phyloP scores from a whole-genome alignment of 768 basidiomycete species.

The Trametes punicea region DNA sequence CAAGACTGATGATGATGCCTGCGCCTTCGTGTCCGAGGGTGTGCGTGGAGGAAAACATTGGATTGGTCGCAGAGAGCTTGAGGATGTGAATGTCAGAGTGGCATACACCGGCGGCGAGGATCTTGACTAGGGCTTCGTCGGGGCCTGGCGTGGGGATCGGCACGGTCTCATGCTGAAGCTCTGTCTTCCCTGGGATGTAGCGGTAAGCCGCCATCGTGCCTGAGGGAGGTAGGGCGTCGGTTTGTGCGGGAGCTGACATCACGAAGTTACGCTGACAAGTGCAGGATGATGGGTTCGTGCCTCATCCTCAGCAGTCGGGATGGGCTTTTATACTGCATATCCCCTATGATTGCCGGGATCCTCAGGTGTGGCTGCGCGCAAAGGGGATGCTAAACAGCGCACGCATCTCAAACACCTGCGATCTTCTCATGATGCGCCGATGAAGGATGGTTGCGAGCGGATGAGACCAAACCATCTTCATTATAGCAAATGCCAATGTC shows the following conservation, averaged over 20 bases:
- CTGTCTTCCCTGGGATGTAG: constrained; percentile 12
- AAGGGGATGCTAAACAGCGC: too few species aligned
- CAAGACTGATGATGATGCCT: constrained; percentile 18
- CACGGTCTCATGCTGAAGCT: constrained; percentile 7
- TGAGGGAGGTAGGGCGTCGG: not conserved
- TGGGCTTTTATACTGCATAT: too few species aligned
- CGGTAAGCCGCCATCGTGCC: constrained; percentile 22
- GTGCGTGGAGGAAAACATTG: constrained; percentile 1
- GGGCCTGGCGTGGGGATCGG: constrained; percentile 18
- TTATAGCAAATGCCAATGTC: too few species aligned
- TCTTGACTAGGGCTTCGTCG: constrained; percentile 20
- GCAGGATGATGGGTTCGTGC: not conserved
- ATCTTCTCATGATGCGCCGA: too few species aligned
- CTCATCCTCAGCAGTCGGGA: too few species aligned
- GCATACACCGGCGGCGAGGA: constrained; percentile 25
- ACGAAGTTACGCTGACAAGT: not conserved
- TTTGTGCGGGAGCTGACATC: not conserved
- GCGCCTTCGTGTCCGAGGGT: constrained; percentile 25
- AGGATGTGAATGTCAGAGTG: constrained; percentile 23
- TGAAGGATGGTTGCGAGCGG: too few species aligned
- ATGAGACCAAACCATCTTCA: too few species aligned
- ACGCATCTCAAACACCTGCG: too few species aligned
- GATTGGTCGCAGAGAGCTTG: not conserved
- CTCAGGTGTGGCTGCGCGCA: too few species aligned
- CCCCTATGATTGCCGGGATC: too few species aligned